Evolutionary conservation across 2,329 filamentous ascomycete species (phyloP), one percentile per base, ranked within the genome.

Genomic region (Akanthomyces uredinophilus): DNA sequence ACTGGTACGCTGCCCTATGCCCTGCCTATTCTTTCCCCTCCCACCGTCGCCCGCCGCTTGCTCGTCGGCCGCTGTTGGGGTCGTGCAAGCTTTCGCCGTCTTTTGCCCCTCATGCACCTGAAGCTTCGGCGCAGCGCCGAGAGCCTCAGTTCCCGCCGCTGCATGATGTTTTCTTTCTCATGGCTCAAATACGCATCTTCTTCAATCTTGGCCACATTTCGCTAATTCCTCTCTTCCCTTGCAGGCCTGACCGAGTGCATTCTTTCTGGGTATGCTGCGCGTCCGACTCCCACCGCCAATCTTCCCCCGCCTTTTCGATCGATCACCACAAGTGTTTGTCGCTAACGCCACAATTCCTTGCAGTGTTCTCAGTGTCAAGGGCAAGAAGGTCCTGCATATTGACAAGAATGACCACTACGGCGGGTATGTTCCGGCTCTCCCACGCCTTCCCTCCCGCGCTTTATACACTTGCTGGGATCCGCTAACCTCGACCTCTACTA

Each of bases 351-450:
- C 29, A 24, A 43, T 47, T 54, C 50, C 65, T 56, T 67, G 64
- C 71, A 92, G 93, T 78, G 93, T 99, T 65, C 82, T 98, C 75
- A 96, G 92, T 81, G 94, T 98, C 72, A 97, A 98, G 84, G 94
- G 94, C 77, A 94, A 96, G 84, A 98, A 98, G 83, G 95, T 99
- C 73, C 86, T 99, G 68, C 95, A 99, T 82, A 96, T 99, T 76
- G 95, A 98, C 81, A 89, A 93, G 75, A 98, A 98, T 76, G 92
- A 96, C 77, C 93, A 98, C 82, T 98, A 97, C 74, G 95, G 95
- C 85, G 95, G 92, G 93, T 96, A 81, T 72, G 90, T 83, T 61
- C 64, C 53, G 64, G 60, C 43, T 60, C 51, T 50, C 22, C 61
- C 24, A 47, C 16, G 18, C 44, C 18, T 24, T 56, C 22, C 16